These are phyloP conservation scores for Sarocladium strictum DNA, from an alignment of 2,329 filamentous ascomycete species.

Conservation along the genomic window DNA sequence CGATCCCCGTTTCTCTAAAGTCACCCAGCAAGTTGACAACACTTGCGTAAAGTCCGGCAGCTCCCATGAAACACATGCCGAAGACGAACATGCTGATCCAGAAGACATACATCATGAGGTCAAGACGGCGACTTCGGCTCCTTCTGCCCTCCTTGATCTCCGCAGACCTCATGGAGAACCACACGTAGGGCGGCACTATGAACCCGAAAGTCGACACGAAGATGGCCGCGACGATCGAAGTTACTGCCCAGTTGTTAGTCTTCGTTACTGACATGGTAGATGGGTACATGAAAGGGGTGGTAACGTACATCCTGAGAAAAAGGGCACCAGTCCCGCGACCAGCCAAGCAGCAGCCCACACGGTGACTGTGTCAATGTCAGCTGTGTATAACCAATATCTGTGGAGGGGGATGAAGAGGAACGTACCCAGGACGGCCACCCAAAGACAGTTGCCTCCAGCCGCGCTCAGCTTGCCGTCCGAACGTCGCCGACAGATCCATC, in stretches of 20 bases:
- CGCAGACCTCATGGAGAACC: conserved; percentile 8
- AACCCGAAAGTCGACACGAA: conserved; percentile 11
- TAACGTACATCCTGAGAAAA: conserved; percentile 8
- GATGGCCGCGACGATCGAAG: conserved; percentile 8
- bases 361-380: conserved; percentile 2
- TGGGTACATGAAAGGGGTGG: too few species aligned
- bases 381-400: too few species aligned
- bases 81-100: not conserved
- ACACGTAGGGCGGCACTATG: conserved; percentile 5
- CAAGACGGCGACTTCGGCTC: not conserved
- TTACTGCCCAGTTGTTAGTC: not conserved
- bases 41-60: not conserved
- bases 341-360: conserved; percentile 9
- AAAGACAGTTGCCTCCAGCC: not conserved
- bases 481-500: not conserved
- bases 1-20: not conserved
- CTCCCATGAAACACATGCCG: not conserved
- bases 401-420: not conserved
- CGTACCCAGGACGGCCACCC: not conserved
- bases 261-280: too few species aligned
- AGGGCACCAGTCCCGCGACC: conserved; percentile 6
- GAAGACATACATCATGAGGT: not conserved
- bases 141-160: not conserved
- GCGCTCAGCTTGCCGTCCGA: not conserved
- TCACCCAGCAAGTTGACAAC: not conserved